These are phyloP conservation scores for Taxawa tesnikishii DNA, from an alignment of 2,329 filamentous ascomycete species.

Conservation along the genomic window DNA sequence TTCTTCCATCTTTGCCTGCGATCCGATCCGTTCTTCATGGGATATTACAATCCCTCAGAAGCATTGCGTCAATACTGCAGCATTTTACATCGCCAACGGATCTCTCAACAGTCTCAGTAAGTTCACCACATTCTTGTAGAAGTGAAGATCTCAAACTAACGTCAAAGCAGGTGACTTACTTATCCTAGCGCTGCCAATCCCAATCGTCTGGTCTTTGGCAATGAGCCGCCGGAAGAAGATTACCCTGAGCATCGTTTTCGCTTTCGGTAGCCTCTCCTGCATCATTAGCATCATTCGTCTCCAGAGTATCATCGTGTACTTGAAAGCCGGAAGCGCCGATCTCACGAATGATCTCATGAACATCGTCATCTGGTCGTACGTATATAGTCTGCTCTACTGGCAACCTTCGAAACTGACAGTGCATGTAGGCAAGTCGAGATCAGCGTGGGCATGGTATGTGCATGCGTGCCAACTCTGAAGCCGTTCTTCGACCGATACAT, in stretches of 20 bases:
- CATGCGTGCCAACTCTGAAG: constrained; percentile 2
- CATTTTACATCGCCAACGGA: constrained; percentile 5
- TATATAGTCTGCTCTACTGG: constrained; percentile 4
- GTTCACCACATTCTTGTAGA: too few relatives aligned
- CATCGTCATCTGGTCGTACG: constrained; percentile 1
- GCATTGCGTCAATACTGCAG: constrained; percentile 2
- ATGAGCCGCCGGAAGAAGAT: constrained; percentile 4
- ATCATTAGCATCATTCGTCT: constrained; percentile 5
- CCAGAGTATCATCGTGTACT: constrained; percentile 4
- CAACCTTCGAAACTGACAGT: too few relatives aligned
- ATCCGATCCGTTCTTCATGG: not conserved
- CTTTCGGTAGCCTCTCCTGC: constrained; percentile 6
- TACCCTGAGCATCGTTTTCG: constrained; percentile 3
- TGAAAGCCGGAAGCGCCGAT: constrained; percentile 1
- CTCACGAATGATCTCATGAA: constrained; percentile 2
- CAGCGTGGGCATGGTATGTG: constrained; percentile 3
- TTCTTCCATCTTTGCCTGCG: not conserved
- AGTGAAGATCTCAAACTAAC: too few relatives aligned
- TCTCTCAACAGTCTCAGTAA: constrained; percentile 5
- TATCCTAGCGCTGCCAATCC: constrained; percentile 5
- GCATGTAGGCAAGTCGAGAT: too few relatives aligned
- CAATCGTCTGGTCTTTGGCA: constrained; percentile 2
- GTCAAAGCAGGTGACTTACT: too few relatives aligned
- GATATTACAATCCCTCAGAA: not conserved
- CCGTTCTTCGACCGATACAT: constrained; percentile 3